Conservation (phyloP, 2,329 filamentous ascomycete species). For the Metarhizium rileyi region DNA sequence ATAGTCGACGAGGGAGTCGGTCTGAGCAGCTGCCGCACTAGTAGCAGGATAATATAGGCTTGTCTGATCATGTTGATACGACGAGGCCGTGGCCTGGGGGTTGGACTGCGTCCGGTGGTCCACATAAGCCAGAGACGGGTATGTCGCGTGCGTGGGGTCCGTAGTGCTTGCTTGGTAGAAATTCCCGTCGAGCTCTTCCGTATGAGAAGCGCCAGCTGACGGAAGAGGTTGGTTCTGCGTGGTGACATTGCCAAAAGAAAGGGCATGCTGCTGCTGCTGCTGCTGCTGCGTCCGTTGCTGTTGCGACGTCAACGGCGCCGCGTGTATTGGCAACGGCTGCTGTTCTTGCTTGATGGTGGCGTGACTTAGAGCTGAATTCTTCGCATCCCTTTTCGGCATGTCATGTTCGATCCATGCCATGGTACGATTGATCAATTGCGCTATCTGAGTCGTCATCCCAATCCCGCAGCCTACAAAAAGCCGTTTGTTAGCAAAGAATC, state of each 20-base stretch:
- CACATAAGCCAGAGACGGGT: slow-evolving; percentile 20
- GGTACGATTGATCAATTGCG: slow-evolving; percentile 39
- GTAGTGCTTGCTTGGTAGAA: slow-evolving; percentile 18
- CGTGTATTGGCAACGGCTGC: slow-evolving; percentile 19
- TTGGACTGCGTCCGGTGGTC: slow-evolving; percentile 11
- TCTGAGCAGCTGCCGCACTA: slow-evolving; percentile 15
- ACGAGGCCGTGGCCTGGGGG: slow-evolving; percentile 7
- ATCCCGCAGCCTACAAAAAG: slow-evolving; percentile 31
- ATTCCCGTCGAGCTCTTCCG: slow-evolving; percentile 16
- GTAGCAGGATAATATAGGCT: slow-evolving; percentile 19
- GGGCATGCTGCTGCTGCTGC: slow-evolving; percentile 14
- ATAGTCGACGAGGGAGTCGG: slow-evolving; percentile 30
- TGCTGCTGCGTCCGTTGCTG: slow-evolving; percentile 28
- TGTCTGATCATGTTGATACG: slow-evolving; percentile 17
- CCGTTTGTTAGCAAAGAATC: not conserved
- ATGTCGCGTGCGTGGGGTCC: slow-evolving; percentile 19
- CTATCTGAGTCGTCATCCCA: slow-evolving; percentile 34
- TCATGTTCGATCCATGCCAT: slow-evolving; percentile 43
- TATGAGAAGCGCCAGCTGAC: slow-evolving; percentile 8
- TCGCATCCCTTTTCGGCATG: slow-evolving; percentile 27
- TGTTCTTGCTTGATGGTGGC: slow-evolving; percentile 29
- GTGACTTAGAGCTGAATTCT: slow-evolving; percentile 8
- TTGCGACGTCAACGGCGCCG: slow-evolving; percentile 21
- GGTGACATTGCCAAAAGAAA: not conserved
- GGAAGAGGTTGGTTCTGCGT: slow-evolving; percentile 17